A percentile compares a stretch with the other conserved stretches of the same genome.
phyloP scores from a whole-genome alignment of 768 basidiomycete species.

The Ramaria sp. region DNA sequence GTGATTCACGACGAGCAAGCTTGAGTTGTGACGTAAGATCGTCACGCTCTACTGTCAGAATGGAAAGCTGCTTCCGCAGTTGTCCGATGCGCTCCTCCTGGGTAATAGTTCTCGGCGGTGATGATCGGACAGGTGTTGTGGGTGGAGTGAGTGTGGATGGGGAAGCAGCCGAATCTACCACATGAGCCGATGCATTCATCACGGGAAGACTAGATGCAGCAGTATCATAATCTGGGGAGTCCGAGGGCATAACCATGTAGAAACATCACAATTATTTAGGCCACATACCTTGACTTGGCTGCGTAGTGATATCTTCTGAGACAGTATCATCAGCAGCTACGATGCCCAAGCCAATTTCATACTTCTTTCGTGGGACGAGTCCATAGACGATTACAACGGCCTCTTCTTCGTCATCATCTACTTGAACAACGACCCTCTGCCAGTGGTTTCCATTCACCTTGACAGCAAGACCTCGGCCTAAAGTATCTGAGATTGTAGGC shows the following conservation, averaged over 20 bases:
- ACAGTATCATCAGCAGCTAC: constrained; percentile 49
- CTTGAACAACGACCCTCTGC: constrained; percentile 69
- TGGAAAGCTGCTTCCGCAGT: constrained; percentile 56
- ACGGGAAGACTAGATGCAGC: neutral
- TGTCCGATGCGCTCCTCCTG: constrained; percentile 58
- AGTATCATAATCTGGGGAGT: neutral
- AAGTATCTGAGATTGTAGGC: constrained; percentile 48
- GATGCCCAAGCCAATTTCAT: constrained; percentile 79
- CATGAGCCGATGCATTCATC: neutral
- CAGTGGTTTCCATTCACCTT: constrained; percentile 73
- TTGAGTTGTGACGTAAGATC: constrained; percentile 62
- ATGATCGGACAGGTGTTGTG: constrained; percentile 10
- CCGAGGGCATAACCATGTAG: neutral
- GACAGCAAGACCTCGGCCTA: constrained; percentile 66
- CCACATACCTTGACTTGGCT: constrained; percentile 8
- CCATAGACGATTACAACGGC: constrained; percentile 89
- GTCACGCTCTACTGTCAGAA: constrained; percentile 57
- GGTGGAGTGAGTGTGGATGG: constrained; percentile 14
- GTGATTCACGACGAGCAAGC: constrained; percentile 65
- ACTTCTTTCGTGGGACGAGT: constrained; percentile 78
- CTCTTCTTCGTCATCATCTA: constrained; percentile 74
- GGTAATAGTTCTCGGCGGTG: constrained; percentile 30
- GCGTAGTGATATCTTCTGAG: constrained; percentile 54
- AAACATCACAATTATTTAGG: neutral
- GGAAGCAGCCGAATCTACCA: constrained; percentile 7